Evolutionary conservation across 73 alveolate species (phyloP).

Genomic region (Blepharisma japonicum): DNA sequence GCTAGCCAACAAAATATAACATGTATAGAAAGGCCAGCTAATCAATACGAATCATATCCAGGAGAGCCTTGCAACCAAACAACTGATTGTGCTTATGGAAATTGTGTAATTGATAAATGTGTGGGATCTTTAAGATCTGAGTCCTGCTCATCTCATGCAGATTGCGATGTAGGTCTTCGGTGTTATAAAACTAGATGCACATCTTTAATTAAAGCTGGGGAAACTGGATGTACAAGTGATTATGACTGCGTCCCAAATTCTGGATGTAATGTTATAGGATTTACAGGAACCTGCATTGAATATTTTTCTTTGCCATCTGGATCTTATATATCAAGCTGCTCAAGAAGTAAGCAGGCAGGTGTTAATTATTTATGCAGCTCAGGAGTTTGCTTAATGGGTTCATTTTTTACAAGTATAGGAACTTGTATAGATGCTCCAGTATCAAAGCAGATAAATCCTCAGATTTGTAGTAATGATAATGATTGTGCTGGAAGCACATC

Average conservation of each 20-base stretch:
- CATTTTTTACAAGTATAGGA: not conserved
- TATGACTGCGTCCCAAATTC: not conserved
- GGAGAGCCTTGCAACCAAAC: slow-evolving; percentile 17
- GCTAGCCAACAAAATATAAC: too few relatives aligned
- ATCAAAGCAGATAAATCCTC: not conserved
- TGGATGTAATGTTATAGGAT: not conserved
- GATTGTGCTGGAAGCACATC: slow-evolving; percentile 3
- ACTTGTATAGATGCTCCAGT: slow-evolving; percentile 12
- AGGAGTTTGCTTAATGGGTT: not conserved
- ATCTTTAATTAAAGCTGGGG: not conserved
- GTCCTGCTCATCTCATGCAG: not conserved
- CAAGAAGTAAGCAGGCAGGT: not conserved
- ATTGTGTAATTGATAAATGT: not conserved
- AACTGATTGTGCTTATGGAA: not conserved
- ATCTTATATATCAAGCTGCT: not conserved
- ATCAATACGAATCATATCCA: not conserved
- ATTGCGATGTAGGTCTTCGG: not conserved
- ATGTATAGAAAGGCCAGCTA: too few relatives aligned
- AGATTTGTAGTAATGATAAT: not conserved
- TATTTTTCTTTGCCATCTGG: not conserved
- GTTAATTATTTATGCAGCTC: slow-evolving; percentile 2
- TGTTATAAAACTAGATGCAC: not conserved
- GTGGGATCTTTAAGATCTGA: not conserved
- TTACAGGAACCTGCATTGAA: not conserved
- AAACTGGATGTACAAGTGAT: slow-evolving; percentile 10